Percentiles rank a stretch among this genome's conserved stretches.
These are phyloP conservation scores for Vitis hybrid DNA, from an alignment of 177 flowering plant genomes.

Conservation along the genomic window DNA sequence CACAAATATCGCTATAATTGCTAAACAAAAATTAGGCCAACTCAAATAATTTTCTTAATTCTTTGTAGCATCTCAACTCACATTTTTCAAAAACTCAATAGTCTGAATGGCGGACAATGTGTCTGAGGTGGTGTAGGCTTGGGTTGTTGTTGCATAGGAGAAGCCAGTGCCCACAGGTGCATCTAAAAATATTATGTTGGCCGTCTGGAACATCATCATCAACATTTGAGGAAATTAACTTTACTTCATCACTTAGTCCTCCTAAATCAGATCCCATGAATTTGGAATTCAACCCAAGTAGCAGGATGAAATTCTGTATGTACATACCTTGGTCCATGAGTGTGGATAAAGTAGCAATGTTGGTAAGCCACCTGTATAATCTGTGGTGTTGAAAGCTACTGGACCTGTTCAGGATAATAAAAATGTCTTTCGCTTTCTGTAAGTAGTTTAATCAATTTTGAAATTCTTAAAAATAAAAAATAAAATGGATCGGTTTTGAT, in stretches of 20 bases:
- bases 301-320: neutral
- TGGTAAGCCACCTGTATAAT: slow-evolving; percentile 28
- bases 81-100: slow-evolving; percentile 21
- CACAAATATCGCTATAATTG: neutral
- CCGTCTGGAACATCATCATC: slow-evolving; percentile 13
- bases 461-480: neutral
- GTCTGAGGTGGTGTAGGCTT: slow-evolving; percentile 12
- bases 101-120: neutral
- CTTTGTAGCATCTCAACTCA: neutral
- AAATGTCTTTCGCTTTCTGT: too few relatives aligned
- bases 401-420: slow-evolving; percentile 10
- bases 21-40: neutral
- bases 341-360: slow-evolving; percentile 18
- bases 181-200: slow-evolving; percentile 37
- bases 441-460: too few relatives aligned
- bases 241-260: too few relatives aligned
- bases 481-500: neutral
- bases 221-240: too few relatives aligned
- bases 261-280: too few relatives aligned
- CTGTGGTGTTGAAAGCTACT: slow-evolving; percentile 7
- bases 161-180: slow-evolving; percentile 32
- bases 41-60: neutral
- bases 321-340: slow-evolving; percentile 36
- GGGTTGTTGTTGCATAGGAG: slow-evolving; percentile 24
- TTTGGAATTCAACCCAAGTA: too few relatives aligned